Evolutionary conservation across 805 yeast genomes (phyloP), one percentile per base, ranked within the genome.

Genomic region (Metschnikowia lochheadii): DNA sequence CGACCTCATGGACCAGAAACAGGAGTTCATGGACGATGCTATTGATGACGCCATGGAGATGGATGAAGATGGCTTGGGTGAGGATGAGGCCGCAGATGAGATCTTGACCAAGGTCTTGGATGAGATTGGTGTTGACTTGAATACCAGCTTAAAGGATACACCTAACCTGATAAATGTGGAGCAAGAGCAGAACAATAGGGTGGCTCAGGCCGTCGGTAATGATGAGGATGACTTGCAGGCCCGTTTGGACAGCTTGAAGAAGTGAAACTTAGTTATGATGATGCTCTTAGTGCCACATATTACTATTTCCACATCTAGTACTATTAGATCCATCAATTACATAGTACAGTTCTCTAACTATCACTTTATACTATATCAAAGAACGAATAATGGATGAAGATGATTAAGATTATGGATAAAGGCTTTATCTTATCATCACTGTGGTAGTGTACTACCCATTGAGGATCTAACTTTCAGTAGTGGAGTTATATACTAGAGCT

Each of bases 11-110:
- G 97, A 92, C 67, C 99, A 94, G 71, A 85, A 96, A 63, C 98
- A 95, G 68, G 99, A 95, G 66, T 89, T 95, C 82, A 94, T 94
- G 87, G 99, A 94, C 65, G 99, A 94, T 65, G 95, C 97, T 17
- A 85, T 94, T 60, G 99, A 94, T 64, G 97, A 92, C 66, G 87
- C 94, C 17, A 89, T 94, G 94, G 96, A 86, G 48, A 89, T 85
- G 61, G 97, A 89, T 61, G 74, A 69, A 50, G 68, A 63, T 35
- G 82, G 88, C 51, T 87, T 84, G 57, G 89, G 80, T 21, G 95
- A 87, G 53, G 96, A 87, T 55, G 94, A 86, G 57, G 96, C 91
- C 66, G 85, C 87, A 3, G 97, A 91, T 63, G 96, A 90, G 61
- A 86, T 91, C 46, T 94, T 95, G 45, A 82, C 84, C 62, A 89